Evolutionary conservation across 1,284 basidiomycete species (phyloP).

Genomic region (Trichosporon coremiiforme): DNA sequence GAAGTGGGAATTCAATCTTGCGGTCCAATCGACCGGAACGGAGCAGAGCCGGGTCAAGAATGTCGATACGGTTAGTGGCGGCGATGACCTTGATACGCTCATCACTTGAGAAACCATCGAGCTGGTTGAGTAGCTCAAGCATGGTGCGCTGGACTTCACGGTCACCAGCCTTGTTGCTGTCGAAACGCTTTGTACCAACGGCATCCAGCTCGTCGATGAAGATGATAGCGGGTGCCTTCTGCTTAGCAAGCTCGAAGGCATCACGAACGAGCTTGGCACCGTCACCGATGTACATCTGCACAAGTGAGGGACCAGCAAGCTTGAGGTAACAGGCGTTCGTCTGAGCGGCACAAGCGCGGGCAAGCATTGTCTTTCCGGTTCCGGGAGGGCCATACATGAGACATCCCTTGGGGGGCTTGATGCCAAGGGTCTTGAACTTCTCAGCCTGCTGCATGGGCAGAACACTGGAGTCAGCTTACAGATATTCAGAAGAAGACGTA

Average conservation of each 20-base stretch:
- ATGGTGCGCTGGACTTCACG: slow-evolving; percentile 99
- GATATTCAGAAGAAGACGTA: slow-evolving; percentile 33
- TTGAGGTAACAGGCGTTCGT: slow-evolving; percentile 81
- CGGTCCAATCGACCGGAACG: slow-evolving; percentile 74
- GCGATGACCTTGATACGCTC: slow-evolving; percentile 99
- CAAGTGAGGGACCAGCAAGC: slow-evolving; percentile 68
- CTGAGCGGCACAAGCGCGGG: slow-evolving; percentile 75
- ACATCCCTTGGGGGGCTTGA: slow-evolving; percentile 74
- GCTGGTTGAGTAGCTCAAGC: slow-evolving; percentile 93
- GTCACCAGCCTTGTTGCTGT: slow-evolving; percentile 96
- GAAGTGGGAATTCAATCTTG: slow-evolving; percentile 79
- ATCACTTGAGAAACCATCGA: slow-evolving; percentile 83
- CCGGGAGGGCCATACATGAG: slow-evolving; percentile 82
- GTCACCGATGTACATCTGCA: slow-evolving; percentile 76
- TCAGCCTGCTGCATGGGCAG: slow-evolving; percentile 79
- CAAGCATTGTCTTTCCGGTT: slow-evolving; percentile 77
- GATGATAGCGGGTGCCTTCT: slow-evolving; percentile 96
- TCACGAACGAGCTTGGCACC: slow-evolving; percentile 97
- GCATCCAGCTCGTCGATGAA: slow-evolving; percentile 99
- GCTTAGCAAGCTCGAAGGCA: slow-evolving; percentile 95
- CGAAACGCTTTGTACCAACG: slow-evolving; percentile 98
- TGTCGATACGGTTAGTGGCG: slow-evolving; percentile 98
- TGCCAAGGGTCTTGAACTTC: slow-evolving; percentile 78
- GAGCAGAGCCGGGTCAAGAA: slow-evolving; percentile 78
- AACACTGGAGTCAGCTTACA: slow-evolving; percentile 56